Base-by-base conservation (phyloP, 345 rosid species). In the Pistacia vera region DNA sequence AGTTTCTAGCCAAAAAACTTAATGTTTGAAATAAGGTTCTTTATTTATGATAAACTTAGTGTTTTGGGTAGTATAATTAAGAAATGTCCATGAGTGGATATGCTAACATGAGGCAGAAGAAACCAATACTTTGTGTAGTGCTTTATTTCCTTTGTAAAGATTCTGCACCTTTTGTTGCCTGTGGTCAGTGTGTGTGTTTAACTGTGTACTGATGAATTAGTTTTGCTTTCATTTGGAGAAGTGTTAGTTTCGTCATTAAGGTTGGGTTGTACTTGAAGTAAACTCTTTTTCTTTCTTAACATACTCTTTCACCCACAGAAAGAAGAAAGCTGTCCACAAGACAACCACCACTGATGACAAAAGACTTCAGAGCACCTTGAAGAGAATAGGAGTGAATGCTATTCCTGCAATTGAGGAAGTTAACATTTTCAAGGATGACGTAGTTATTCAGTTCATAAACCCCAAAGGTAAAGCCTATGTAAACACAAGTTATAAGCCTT, bases 291-390 rank as follows among this genome's bases (percentile, higher is more conserved):
- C 13, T 52, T 56, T 46, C 48, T 68, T 33, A 4, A 63, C 70
- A 35, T 51, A 12, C 62, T 11, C 9, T 78, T 25, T 63, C 30
- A 1, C 28, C 17, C 68, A 61, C 74, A 96, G 99, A 80, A 96
- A 96, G 98, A 92, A 96, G 94, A 96, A 96, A 90, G 99, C 99
- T 13, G 92, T 96, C 18, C 99, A 96, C 86, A 96, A 93, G 89
- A 90, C 99, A 5, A 96, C 95, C 55, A 96, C 97, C 68, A 96
- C 97, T 1, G 99, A 96, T 71, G 99, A 96, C 83, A 96, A 96
- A 80, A 91, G 88, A 85, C 97, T 96, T n/a, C 99, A 93, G 78
- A 93, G 97, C 87, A 96, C 99, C 22, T 72, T 96, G 55, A 96
- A 96, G 87, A 93, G 98, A 79, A 91, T 96, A 75, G 99, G 99